These are phyloP conservation scores for Mycena amicta DNA, from an alignment of 768 basidiomycete species.

Conservation along the genomic window DNA sequence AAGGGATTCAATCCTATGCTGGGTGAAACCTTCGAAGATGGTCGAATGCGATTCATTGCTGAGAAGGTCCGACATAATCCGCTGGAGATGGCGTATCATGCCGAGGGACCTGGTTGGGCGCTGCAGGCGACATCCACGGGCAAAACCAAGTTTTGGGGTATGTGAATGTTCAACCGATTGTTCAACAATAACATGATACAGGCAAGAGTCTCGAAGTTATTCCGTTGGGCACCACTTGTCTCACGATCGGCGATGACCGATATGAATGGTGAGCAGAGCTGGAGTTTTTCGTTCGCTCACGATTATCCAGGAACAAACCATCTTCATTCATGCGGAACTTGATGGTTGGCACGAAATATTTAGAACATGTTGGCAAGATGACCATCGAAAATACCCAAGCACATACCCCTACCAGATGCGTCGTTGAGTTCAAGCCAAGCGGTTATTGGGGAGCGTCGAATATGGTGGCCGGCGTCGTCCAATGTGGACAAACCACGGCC, in stretches of 20 bases:
- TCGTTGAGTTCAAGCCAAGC: slow-evolving; percentile 84
- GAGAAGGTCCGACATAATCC: slow-evolving; percentile 90
- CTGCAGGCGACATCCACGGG: slow-evolving; percentile 76
- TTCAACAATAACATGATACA: slow-evolving; percentile 32
- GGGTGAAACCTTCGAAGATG: slow-evolving; percentile 85
- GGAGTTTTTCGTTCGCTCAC: slow-evolving; percentile 27
- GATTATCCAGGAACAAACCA: slow-evolving; percentile 68
- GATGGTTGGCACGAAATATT: slow-evolving; percentile 88
- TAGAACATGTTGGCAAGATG: slow-evolving; percentile 85
- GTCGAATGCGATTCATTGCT: slow-evolving; percentile 78
- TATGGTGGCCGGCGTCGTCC: slow-evolving; percentile 63
- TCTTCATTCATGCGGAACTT: slow-evolving; percentile 89
- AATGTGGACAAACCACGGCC: slow-evolving; percentile 56
- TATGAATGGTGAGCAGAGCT: slow-evolving; percentile 85
- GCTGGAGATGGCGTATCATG: slow-evolving; percentile 83
- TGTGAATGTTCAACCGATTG: slow-evolving; percentile 29
- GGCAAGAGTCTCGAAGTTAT: slow-evolving; percentile 91
- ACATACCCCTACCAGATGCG: slow-evolving; percentile 54
- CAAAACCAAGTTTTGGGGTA: slow-evolving; percentile 91
- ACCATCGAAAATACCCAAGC: slow-evolving; percentile 60
- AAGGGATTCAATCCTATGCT: slow-evolving; percentile 93
- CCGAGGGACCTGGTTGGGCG: slow-evolving; percentile 78
- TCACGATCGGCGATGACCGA: slow-evolving; percentile 66
- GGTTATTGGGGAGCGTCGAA: slow-evolving; percentile 85
- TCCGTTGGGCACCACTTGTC: slow-evolving; percentile 69